A percentile compares a stretch with the other conserved stretches of the same genome.
phyloP scores from a whole-genome alignment of 208 protist genomes.

The Willaertia magna region DNA sequence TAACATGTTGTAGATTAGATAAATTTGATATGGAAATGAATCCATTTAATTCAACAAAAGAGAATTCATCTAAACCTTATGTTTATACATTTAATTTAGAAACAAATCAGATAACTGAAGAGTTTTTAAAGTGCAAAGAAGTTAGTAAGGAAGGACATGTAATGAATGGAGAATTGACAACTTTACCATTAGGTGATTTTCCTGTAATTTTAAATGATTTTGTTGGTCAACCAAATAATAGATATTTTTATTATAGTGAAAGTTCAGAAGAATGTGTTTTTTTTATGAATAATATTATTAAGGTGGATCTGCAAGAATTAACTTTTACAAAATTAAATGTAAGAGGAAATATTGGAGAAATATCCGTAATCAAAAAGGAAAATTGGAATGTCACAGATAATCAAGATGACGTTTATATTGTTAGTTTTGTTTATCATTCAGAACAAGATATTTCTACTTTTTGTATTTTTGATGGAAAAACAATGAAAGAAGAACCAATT shows the following conservation, averaged over 20 bases:
- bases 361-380: not conserved
- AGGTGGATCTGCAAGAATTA: not conserved
- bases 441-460: not conserved
- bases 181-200: not conserved
- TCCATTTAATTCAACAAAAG: too few species aligned
- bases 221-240: not conserved
- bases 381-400: not conserved
- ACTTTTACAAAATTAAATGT: too few species aligned
- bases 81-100: too few species aligned
- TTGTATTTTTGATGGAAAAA: not conserved
- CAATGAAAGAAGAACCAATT: not conserved
- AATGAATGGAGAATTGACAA: too few species aligned
- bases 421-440: constrained; percentile 9
- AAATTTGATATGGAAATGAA: too few species aligned
- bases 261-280: not conserved
- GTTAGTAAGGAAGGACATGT: too few species aligned
- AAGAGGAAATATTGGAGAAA: not conserved
- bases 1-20: too few species aligned
- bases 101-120: too few species aligned
- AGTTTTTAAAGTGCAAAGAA: too few species aligned
- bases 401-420: constrained; percentile 13
- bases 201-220: not conserved
- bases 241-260: not conserved
- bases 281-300: not conserved
- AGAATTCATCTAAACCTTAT: too few species aligned